phyloP scores from a whole-genome alignment of 805 yeast genomes.

The Hanseniaspora osmophila region DNA sequence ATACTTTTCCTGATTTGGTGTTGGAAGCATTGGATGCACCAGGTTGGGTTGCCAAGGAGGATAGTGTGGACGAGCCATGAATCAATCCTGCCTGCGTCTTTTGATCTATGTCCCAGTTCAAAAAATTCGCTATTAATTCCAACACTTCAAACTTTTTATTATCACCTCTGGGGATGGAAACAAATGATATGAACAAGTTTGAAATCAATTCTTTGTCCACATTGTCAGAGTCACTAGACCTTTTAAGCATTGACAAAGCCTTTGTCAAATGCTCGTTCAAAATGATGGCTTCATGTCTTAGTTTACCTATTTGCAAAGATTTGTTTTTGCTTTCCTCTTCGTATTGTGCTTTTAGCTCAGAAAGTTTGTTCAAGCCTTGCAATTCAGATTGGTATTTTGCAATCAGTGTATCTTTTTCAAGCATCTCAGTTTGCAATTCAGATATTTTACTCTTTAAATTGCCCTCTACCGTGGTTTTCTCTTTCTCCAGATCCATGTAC shows the following conservation, averaged over 20 bases:
- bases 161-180: conserved; percentile 82
- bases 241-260: conserved; percentile 71
- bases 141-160: conserved; percentile 88
- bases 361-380: conserved; percentile 11
- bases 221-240: conserved; percentile 56
- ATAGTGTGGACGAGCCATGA: conserved; percentile 14
- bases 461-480: neutral
- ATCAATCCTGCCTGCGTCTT: conserved; percentile 62
- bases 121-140: conserved; percentile 63
- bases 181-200: conserved; percentile 70
- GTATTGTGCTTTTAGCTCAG: conserved; percentile 21
- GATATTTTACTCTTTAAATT: conserved; percentile 11
- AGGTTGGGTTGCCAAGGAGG: conserved; percentile 5
- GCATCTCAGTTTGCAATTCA: conserved; percentile 16
- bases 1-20: conserved; percentile 14
- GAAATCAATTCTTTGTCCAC: conserved; percentile 84
- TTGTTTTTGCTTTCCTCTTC: conserved; percentile 52
- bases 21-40: conserved; percentile 7
- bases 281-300: conserved; percentile 87
- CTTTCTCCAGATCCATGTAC: conserved; percentile 12
- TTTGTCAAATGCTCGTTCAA: conserved; percentile 92
- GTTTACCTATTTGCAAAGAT: conserved; percentile 70
- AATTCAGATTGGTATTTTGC: conserved; percentile 16
- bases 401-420: conserved; percentile 10
- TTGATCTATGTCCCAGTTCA: conserved; percentile 80